Base-by-base conservation (phyloP, 1,284 basidiomycete genomes). In the Filobasidium uniguttulatum region DNA sequence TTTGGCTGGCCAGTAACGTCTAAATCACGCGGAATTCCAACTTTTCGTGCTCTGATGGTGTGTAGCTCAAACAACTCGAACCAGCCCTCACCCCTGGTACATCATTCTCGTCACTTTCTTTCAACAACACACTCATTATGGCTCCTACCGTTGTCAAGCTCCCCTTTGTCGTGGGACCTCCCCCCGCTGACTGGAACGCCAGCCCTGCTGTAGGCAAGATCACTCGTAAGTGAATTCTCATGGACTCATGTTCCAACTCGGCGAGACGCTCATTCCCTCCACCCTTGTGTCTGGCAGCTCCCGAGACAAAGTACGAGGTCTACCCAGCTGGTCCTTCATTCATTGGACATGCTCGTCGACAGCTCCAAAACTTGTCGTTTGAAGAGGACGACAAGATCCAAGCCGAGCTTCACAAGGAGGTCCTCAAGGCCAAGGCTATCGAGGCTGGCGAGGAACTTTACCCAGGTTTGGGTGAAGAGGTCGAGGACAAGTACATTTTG, bases 391-490 rank as follows among this genome's bases (percentile, higher is more conserved):
- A 91, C 71, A 70, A 74, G 65, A 33, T 55, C 35, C 51, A 63
- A 53, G 58, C 59, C 36, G 59, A 62, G 40, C 46, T 53, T 14
- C 56, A 60, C 3, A 49, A 57, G 15, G 69, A 77, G 65, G 62
- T 65, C 23, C 62, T 76, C 53, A 76, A 78, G 57, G 77, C 78
- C 56, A 73, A 74, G 9, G 75, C 75, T 30, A 78, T 72, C 7
- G 74, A 73, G 41, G 75, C 75, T 20, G 69, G 72, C 14, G 77
- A 75, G 48, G 77, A 75, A 22, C 83, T 84, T 54, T 90, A 89
- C 64, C 89, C 94, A 71, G 79, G 89, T 40, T 82, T 97, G 7
- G 90, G 90, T 5, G 86, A 93, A 54, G 94, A 98, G 71, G 74
- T 81, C 54, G 94, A 98, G 73, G 71, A 77, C 30, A 73, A 75